phyloP scores from a whole-genome alignment of 2,329 filamentous ascomycete species.

The Metarhizium brunneum region DNA sequence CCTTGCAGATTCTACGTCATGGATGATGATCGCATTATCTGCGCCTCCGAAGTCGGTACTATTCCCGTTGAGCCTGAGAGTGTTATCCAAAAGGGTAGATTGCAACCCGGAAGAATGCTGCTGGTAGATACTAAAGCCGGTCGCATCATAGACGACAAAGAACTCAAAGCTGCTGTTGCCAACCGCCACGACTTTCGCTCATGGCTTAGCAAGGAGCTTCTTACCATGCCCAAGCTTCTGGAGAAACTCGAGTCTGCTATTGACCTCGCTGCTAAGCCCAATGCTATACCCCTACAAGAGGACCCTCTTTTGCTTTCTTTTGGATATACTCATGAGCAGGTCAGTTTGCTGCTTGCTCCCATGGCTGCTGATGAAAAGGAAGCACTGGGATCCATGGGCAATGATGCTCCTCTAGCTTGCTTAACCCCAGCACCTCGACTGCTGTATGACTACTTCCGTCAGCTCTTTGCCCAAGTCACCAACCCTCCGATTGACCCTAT shows the following conservation, averaged over 20 bases:
- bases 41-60: slow-evolving; percentile 91
- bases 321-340: slow-evolving; percentile 92
- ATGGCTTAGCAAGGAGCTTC: slow-evolving; percentile 79
- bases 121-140: slow-evolving; percentile 84
- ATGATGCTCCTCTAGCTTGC: slow-evolving; percentile 87
- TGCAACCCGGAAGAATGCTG: slow-evolving; percentile 93
- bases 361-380: slow-evolving; percentile 98
- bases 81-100: slow-evolving; percentile 83
- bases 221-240: slow-evolving; percentile 70
- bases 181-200: slow-evolving; percentile 76
- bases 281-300: slow-evolving; percentile 65
- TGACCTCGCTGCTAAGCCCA: slow-evolving; percentile 58
- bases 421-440: slow-evolving; percentile 82
- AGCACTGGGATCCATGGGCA: slow-evolving; percentile 94
- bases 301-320: slow-evolving; percentile 79
- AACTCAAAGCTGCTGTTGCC: slow-evolving; percentile 84
- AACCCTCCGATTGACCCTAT: slow-evolving; percentile 98
- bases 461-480: slow-evolving; percentile 95
- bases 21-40: slow-evolving; percentile 94
- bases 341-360: slow-evolving; percentile 80
- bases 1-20: slow-evolving; percentile 96
- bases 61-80: slow-evolving; percentile 85
- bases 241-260: slow-evolving; percentile 49
- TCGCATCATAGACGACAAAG: slow-evolving; percentile 87
- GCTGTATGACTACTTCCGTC: slow-evolving; percentile 92